Evolutionary conservation across 2,329 filamentous ascomycete species (phyloP).

Genomic region (Cadophora malorum): DNA sequence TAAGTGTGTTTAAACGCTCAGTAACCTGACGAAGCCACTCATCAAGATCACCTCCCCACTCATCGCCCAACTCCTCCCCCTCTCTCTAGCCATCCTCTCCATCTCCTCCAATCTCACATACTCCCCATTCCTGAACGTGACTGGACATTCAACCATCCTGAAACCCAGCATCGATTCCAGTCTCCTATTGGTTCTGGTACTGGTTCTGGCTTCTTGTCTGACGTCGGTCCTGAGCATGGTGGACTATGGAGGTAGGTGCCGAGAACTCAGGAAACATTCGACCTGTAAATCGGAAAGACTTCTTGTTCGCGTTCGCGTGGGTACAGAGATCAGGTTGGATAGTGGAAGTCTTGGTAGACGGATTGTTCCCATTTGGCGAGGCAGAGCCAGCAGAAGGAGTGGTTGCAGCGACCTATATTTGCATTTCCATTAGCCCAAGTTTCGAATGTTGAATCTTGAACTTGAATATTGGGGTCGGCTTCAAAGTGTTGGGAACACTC

Average conservation of each 20-base stretch:
- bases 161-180: neutral
- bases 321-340: neutral
- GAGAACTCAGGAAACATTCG: neutral
- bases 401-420: neutral
- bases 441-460: no score
- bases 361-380: constrained; percentile 3
- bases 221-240: neutral
- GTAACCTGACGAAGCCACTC: no score
- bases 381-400: constrained; percentile 10
- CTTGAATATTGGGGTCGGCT: no score
- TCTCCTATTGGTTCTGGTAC: neutral
- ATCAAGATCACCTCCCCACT: no score
- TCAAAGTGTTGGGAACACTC: neutral
- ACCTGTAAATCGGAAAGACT: neutral
- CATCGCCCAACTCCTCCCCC: no score
- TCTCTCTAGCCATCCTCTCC: neutral
- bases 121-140: neutral
- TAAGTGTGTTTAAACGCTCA: no score
- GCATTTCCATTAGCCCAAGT: no score
- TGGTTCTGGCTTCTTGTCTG: neutral
- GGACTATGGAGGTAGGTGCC: no score
- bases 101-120: neutral
- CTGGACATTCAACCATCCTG: no score
- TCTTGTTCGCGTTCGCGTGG: neutral
- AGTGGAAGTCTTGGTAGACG: neutral